Conservation (phyloP, 2,329 filamentous ascomycete genomes). For the Chaetothyriales sp. region DNA sequence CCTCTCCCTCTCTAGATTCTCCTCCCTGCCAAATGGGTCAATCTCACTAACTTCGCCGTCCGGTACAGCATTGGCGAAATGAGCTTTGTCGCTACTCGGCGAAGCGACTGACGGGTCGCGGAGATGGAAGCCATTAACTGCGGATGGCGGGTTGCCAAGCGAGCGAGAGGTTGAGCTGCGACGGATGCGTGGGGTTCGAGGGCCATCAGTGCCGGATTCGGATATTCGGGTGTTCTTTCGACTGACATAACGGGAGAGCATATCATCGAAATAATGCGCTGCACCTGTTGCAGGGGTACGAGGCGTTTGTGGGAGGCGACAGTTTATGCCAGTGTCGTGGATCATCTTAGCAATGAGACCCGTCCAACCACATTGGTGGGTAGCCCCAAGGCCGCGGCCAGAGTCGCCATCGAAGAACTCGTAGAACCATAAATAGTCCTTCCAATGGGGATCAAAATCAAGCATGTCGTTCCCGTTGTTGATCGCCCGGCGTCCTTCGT, state of each 20-base stretch:
- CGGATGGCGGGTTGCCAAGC: constrained; percentile 51
- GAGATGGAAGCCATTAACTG: constrained; percentile 5
- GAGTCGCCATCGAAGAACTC: constrained; percentile 94
- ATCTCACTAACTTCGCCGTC: constrained; percentile 4
- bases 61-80: constrained; percentile 29
- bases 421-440: constrained; percentile 86
- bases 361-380: constrained; percentile 94
- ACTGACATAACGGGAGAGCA: constrained; percentile 48
- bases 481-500: constrained; percentile 77
- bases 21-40: constrained; percentile 15
- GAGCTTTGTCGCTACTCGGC: constrained; percentile 23
- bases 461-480: constrained; percentile 73
- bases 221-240: constrained; percentile 17
- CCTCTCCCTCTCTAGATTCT: constrained; percentile 22
- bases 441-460: constrained; percentile 88
- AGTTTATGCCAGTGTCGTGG: constrained; percentile 85
- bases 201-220: constrained; percentile 8
- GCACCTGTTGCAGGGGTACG: constrained; percentile 73
- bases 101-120: constrained; percentile 39
- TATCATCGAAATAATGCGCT: constrained; percentile 90
- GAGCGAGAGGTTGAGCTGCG: constrained; percentile 53
- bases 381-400: constrained; percentile 77
- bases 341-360: constrained; percentile 93
- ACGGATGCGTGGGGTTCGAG: constrained; percentile 27
- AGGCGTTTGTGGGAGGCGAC: constrained; percentile 83